phyloP scores from a whole-genome alignment of 225 moss, liverwort and hornwort genomes.

The Anthoceros angustus region DNA sequence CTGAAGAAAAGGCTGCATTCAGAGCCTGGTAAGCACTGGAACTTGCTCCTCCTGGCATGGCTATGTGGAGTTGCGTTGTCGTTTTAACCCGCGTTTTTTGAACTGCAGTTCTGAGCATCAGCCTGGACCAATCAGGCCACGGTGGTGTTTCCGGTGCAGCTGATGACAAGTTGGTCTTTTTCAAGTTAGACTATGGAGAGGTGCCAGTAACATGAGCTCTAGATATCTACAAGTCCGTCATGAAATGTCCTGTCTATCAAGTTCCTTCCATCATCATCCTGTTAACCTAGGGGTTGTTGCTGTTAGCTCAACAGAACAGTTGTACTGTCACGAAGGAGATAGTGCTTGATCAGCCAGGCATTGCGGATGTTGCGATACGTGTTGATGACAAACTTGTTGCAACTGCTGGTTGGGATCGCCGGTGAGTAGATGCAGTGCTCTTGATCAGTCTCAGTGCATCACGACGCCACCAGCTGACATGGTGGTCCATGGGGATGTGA shows the following conservation, averaged over 20 bases:
- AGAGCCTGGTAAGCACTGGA: conserved; percentile 53
- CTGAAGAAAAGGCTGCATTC: conserved; percentile 52
- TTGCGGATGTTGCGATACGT: conserved; percentile 63
- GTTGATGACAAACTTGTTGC: conserved; percentile 67
- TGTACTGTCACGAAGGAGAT: conserved; percentile 36
- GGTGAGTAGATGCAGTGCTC: conserved; percentile 20
- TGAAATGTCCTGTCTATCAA: neutral
- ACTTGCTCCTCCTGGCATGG: neutral
- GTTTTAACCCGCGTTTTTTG: neutral
- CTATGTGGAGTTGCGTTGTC: neutral
- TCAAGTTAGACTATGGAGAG: conserved; percentile 38
- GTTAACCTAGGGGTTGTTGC: neutral
- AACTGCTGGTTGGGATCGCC: conserved; percentile 85
- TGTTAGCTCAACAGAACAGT: conserved; percentile 31
- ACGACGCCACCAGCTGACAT: neutral
- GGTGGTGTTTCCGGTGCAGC: conserved; percentile 73
- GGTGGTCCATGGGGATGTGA: neutral
- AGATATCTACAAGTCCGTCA: conserved; percentile 1
- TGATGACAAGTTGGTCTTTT: conserved; percentile 66
- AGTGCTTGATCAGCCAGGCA: conserved; percentile 48
- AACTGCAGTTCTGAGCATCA: conserved; percentile 59
- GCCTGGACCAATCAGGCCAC: conserved; percentile 29
- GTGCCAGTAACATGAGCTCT: conserved; percentile 8
- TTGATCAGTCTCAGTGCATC: neutral
- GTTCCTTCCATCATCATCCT: neutral